Evolutionary conservation across 2,329 filamentous ascomycete species (phyloP).

Genomic region (Zasmidium citrigriseum): DNA sequence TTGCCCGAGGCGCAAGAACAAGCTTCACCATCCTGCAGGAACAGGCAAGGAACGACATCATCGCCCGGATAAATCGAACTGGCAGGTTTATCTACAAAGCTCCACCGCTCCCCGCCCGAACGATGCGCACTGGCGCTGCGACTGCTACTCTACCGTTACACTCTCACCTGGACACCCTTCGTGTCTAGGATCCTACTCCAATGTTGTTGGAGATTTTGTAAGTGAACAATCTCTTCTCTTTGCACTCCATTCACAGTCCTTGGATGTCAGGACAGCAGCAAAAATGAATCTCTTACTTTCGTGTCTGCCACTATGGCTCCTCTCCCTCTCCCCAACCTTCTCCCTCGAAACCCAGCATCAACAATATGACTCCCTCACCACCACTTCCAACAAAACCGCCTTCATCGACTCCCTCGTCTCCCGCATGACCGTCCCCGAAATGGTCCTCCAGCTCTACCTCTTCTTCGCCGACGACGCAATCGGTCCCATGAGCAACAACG

Average conservation of each 20-base stretch:
- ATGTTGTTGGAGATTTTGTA: background rate
- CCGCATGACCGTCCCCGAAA: constrained; percentile 22
- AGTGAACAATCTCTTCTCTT: background rate
- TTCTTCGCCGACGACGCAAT: constrained; percentile 23
- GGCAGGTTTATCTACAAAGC: background rate
- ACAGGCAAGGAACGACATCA: constrained; percentile 1
- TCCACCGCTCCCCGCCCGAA: background rate
- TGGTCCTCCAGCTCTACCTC: constrained; percentile 21
- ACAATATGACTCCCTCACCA: background rate
- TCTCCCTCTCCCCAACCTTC: background rate
- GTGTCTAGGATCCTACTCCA: background rate
- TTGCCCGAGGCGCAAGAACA: background rate
- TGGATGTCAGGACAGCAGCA: background rate
- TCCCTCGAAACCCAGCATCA: background rate
- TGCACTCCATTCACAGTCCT: background rate
- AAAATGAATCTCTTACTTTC: background rate
- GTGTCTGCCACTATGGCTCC: background rate
- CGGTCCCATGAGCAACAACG: constrained; percentile 13
- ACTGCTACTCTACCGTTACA: background rate
- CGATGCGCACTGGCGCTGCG: background rate
- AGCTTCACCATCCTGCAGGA: background rate
- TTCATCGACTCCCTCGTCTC: constrained; percentile 18
- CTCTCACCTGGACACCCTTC: background rate
- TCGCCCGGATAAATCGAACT: background rate
- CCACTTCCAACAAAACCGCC: constrained; percentile 2